Base-by-base conservation (phyloP, 2,329 filamentous ascomycete species). In the Hymenoscyphus infarciens region DNA sequence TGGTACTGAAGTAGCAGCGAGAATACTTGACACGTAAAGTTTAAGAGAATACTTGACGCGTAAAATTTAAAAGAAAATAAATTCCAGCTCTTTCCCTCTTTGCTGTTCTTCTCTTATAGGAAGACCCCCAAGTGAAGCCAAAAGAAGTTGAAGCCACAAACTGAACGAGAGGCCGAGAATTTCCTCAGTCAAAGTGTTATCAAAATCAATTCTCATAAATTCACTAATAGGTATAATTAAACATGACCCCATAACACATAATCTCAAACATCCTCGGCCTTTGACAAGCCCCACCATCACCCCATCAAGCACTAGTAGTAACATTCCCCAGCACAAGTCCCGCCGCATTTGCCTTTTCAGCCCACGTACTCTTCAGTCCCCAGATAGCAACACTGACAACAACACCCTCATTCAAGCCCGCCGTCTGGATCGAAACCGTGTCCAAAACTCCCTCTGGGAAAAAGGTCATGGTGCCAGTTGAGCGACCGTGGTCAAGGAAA, bases 401-500 rank as follows among this genome's bases (percentile, higher is more conserved):
- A 31, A 71, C 64, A 3, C 63, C 69, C n/a, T 66, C 69, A 61
- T 71, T 72, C 52, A 75, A 57, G 0, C 66, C 73, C 0, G 57
- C 64, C 0, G 69, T 69, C 22, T 70, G 65, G 7, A 72, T 57
- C 35, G 69, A 61, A 54, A 74, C 53, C 16, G 66, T 72, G 63
- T 76, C 72, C 13, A 77, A 61, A 11, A 64, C 65, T 2, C 76
- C 71, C 2, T 75, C 74, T 0, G 83, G 79, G 70, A 79, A 86
- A 68, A 84, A 84, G 0, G 78, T 76, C 55, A 79, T 76, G 2
- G 82, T 85, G 0, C 74, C 83, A 35, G 75, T 77, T 57, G 79
- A 77, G 60, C 80, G 74, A 0, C 82, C 83, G 1, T 78, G 78
- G 61, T 83, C 80, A 31, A 85, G 62, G 66, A 84, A 85, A 2